phyloP scores from a whole-genome alignment of 768 basidiomycete species.

The Crassisporium funariophilum region DNA sequence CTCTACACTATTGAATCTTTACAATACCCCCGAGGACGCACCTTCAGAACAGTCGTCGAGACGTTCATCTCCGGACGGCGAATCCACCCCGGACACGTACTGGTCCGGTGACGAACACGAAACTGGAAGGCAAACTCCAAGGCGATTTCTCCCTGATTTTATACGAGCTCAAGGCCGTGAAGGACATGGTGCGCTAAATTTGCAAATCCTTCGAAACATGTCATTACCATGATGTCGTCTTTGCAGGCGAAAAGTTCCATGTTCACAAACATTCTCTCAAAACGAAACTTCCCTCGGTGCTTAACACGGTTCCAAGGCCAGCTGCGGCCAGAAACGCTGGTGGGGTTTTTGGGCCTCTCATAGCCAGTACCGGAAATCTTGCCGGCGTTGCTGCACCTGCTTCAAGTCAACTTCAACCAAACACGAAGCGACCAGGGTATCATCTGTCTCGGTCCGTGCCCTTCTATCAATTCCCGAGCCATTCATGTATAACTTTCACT shows the following conservation, averaged over 20 bases:
- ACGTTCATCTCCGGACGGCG: constrained; percentile 8
- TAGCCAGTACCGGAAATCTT: constrained; percentile 69
- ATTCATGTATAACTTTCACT: neutral
- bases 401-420: constrained; percentile 52
- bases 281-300: constrained; percentile 12
- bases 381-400: constrained; percentile 60
- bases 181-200: too few species aligned
- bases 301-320: constrained; percentile 32
- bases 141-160: neutral
- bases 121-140: neutral
- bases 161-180: too few species aligned
- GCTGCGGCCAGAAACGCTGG: constrained; percentile 49
- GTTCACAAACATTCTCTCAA: neutral
- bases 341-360: constrained; percentile 71
- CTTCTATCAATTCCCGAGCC: neutral
- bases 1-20: constrained; percentile 65
- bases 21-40: constrained; percentile 25
- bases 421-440: constrained; percentile 65
- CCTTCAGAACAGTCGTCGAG: constrained; percentile 7
- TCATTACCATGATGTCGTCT: too few species aligned
- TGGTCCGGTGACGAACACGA: neutral
- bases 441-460: constrained; percentile 55
- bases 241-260: constrained; percentile 1
- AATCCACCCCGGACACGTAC: neutral
- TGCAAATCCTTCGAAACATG: too few species aligned